These are phyloP conservation scores for Vitis hybrid DNA, from an alignment of 177 flowering plant species.

Conservation along the genomic window DNA sequence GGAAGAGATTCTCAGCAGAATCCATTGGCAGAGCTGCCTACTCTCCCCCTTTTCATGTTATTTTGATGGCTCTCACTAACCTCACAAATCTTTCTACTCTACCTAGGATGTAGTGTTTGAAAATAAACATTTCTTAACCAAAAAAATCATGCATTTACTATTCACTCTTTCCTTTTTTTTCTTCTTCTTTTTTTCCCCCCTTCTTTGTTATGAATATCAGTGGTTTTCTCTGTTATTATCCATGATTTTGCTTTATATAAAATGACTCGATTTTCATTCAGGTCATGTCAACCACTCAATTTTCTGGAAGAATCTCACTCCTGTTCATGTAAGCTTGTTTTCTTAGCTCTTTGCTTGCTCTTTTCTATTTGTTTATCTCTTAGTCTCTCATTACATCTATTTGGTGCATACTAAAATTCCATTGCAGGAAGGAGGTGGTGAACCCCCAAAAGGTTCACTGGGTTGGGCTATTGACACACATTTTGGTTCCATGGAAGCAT, in stretches of 20 bases:
- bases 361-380: neutral
- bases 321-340: slow-evolving; percentile 50
- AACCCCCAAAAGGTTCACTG: slow-evolving; percentile 73
- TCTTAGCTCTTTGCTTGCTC: neutral
- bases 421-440: slow-evolving; percentile 94
- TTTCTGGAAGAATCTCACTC: slow-evolving; percentile 93
- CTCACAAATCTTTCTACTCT: too few species aligned
- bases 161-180: neutral
- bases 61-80: too few species aligned
- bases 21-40: too few species aligned
- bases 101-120: too few species aligned
- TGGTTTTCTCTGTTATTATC: neutral
- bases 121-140: too few species aligned
- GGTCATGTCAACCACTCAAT: slow-evolving; percentile 96
- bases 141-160: too few species aligned
- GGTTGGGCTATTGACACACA: slow-evolving; percentile 81
- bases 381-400: neutral
- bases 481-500: slow-evolving; percentile 75
- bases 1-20: too few species aligned
- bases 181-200: neutral
- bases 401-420: neutral
- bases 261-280: slow-evolving; percentile 21
- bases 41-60: too few species aligned
- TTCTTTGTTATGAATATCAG: neutral
- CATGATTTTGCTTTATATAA: neutral